Conservation (phyloP, 768 basidiomycete genomes). For the Tremella mesenterica region DNA sequence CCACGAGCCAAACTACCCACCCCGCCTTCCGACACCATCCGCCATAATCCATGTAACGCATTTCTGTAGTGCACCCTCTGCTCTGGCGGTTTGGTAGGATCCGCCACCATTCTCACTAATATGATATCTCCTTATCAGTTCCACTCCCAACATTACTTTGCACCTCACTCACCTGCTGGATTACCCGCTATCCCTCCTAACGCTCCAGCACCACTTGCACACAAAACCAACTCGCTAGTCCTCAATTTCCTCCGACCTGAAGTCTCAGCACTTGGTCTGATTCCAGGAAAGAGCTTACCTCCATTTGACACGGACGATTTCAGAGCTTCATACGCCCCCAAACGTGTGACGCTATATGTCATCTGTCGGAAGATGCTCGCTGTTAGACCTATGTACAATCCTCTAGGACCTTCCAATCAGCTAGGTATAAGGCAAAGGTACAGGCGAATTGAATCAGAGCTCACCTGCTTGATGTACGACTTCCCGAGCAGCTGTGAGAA, state of each 20-base stretch:
- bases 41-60: conserved; percentile 35
- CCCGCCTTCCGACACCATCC: conserved; percentile 39
- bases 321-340: conserved; percentile 41
- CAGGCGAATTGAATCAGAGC: conserved; percentile 7
- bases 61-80: conserved; percentile 35
- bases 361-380: conserved; percentile 40
- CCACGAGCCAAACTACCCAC: conserved; percentile 26
- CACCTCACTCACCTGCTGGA: conserved; percentile 36
- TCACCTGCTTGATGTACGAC: conserved; percentile 19
- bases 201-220: conserved; percentile 40
- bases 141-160: too few relatives aligned
- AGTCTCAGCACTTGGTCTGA: neutral
- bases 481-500: conserved; percentile 17
- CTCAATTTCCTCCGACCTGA: conserved; percentile 12
- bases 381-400: conserved; percentile 39
- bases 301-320: conserved; percentile 28
- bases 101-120: conserved; percentile 37
- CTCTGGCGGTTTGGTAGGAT: conserved; percentile 32
- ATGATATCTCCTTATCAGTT: neutral
- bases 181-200: conserved; percentile 39
- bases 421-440: neutral
- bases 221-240: conserved; percentile 21
- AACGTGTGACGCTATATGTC: conserved; percentile 34
- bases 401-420: conserved; percentile 28
- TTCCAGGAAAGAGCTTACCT: conserved; percentile 3